Evolutionary conservation across 179 eudicot species (phyloP), one percentile per base, ranked within the genome.

Genomic region (Beta corolliflora): DNA sequence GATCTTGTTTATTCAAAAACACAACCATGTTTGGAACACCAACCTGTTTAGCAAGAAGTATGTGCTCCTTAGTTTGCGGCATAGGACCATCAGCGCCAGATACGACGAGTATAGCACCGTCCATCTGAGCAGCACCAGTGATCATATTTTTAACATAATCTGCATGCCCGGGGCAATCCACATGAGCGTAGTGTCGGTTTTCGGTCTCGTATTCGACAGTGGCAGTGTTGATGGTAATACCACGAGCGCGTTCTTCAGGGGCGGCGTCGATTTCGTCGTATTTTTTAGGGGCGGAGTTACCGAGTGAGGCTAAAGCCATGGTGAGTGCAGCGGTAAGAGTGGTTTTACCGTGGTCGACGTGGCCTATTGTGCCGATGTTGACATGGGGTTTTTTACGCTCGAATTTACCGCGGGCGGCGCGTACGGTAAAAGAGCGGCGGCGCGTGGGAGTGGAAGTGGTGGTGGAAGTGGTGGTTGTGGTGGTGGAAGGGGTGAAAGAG

Each of bases 231-330:
- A 95, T 95, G 21, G 98, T 95, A 73, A 95, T 95, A 0, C 98
- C 98, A 4, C 98, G 93, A 0, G 97, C 97, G 0, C 97, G 87
- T 50, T 95, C 97, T 52, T 95, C 98, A 0, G 98, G 97, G 13
- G 98, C 98, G 19, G 98, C 97, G 83, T 95, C 98, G 61, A 95
- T 95, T 68, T 95, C 98, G 79, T 95, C 98, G 88, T 95, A 95
- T 21, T 92, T 95, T 46, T 95, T 95, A 1, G 97, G 93, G 41
- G 93, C 90, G 56, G 89, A 83, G 86, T 81, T 82, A 0, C 98
- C 98, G 16, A 87, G 36, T 58, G 93, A 73, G 53, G 97, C 98
- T 0, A 93, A 78, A 8, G 97, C 98, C 97, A 94, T 94, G 75
- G 97, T 93, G 0, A 94, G 84, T 21, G 98, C 98, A 6, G 98